phyloP scores from a whole-genome alignment of 352 stramenopile species.

The Pseudoperonospora humuli region DNA sequence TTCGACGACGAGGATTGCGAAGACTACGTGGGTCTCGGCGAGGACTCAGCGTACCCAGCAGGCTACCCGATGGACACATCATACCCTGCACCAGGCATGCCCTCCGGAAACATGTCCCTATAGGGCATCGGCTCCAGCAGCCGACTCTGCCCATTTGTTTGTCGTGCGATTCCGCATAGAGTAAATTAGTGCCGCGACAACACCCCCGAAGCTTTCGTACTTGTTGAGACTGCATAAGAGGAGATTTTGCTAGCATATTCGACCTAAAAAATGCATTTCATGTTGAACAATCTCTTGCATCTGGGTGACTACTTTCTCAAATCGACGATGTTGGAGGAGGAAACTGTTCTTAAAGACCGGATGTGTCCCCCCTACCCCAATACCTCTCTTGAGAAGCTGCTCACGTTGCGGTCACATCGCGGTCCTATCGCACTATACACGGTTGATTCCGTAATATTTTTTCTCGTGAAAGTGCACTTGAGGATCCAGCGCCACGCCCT shows the following conservation, averaged over 20 bases:
- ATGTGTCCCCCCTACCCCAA: too few species aligned
- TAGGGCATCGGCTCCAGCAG: conserved; percentile 6
- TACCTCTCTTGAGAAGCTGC: too few species aligned
- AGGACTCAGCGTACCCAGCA: conserved; percentile 3
- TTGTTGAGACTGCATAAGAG: conserved; percentile 3
- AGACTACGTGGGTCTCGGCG: conserved; percentile 7
- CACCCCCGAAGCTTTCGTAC: conserved; percentile 1
- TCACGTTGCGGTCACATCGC: too few species aligned
- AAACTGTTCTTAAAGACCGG: too few species aligned
- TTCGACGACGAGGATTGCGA: conserved; percentile 33
- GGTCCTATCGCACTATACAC: too few species aligned
- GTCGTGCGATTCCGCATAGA: conserved; percentile 30
- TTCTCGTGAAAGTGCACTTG: too few species aligned
- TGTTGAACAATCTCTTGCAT: too few species aligned
- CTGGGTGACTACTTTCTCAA: too few species aligned
- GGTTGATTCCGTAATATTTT: too few species aligned
- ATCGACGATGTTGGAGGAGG: too few species aligned
- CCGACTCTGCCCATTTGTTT: conserved; percentile 13
- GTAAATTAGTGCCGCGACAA: conserved; percentile 28
- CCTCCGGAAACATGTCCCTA: conserved; percentile 23
- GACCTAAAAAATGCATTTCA: conserved; percentile 13
- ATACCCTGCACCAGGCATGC: conserved; percentile 13
- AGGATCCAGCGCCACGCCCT: too few species aligned
- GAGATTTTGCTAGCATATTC: conserved; percentile 18
- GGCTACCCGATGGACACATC: conserved; percentile 7